A percentile compares a stretch with the other conserved stretches of the same genome.
Evolutionary conservation across 2,329 filamentous ascomycete species (phyloP).

Genomic region (Paramyrothecium roridum): DNA sequence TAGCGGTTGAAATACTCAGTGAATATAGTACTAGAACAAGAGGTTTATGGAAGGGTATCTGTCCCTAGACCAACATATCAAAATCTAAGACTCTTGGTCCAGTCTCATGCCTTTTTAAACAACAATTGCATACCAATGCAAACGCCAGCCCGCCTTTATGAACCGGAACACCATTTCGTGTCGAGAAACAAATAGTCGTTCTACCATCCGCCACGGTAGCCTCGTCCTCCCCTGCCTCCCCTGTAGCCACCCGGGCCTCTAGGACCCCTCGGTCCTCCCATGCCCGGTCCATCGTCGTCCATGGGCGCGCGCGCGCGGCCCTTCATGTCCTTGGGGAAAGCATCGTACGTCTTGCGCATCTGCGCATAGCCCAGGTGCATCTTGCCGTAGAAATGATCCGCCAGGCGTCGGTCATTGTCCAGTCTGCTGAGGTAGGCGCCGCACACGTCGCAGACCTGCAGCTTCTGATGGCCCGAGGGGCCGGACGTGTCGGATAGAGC

Average conservation of each 20-base stretch:
- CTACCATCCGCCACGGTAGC: conserved; percentile 48
- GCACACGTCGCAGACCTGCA: conserved; percentile 98
- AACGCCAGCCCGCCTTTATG: conserved; percentile 5
- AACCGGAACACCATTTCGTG: not conserved
- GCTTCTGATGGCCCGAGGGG: conserved; percentile 91
- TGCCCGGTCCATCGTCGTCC: conserved; percentile 42
- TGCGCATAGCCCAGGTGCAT: conserved; percentile 98
- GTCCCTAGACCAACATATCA: not conserved
- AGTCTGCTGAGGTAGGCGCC: conserved; percentile 89
- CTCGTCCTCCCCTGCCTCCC: conserved; percentile 47
- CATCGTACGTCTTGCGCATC: conserved; percentile 91
- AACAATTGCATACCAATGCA: conserved; percentile 13
- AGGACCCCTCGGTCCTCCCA: conserved; percentile 48
- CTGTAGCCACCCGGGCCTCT: conserved; percentile 54
- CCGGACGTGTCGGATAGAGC: conserved; percentile 87
- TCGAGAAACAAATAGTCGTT: not conserved
- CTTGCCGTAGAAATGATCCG: conserved; percentile 98
- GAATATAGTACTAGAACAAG: not conserved
- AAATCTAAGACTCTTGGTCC: not conserved
- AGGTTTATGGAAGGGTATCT: not conserved
- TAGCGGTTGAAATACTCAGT: not conserved
- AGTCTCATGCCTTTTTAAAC: not conserved
- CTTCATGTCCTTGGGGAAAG: conserved; percentile 83
- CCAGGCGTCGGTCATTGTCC: conserved; percentile 89
- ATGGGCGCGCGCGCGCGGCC: conserved; percentile 61